Percentiles rank a stretch among this genome's conserved stretches.
phyloP scores from a whole-genome alignment of 352 stramenopile genomes.

The Globisporangium orthogonon region DNA sequence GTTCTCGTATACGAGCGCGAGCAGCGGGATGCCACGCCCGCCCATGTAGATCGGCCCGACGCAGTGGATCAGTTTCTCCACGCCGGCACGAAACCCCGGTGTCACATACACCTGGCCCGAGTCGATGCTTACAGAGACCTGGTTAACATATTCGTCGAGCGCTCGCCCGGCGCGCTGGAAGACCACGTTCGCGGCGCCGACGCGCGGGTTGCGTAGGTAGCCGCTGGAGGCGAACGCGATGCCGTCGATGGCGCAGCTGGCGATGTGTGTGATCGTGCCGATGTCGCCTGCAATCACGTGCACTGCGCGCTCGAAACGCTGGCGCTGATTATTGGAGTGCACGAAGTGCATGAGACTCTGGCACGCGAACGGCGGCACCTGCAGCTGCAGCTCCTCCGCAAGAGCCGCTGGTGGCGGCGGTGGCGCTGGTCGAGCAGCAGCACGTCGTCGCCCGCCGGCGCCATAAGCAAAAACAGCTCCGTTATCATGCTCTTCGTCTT shows the following conservation, averaged over 20 bases:
- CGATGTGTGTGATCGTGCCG: slow-evolving; percentile 19
- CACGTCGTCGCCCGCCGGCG: too few species aligned
- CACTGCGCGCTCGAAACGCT: too few species aligned
- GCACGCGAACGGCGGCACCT: too few species aligned
- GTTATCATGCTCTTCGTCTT: too few species aligned
- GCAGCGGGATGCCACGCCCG: slow-evolving; percentile 24
- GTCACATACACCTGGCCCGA: slow-evolving; percentile 34
- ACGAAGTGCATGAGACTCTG: too few species aligned
- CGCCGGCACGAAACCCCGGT: slow-evolving; percentile 35
- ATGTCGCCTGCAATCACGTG: too few species aligned
- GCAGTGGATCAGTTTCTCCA: slow-evolving; percentile 48
- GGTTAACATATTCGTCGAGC: slow-evolving; percentile 25
- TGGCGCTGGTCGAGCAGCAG: too few species aligned
- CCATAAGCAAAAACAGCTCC: too few species aligned
- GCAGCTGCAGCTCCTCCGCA: too few species aligned
- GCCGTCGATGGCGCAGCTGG: slow-evolving; percentile 28
- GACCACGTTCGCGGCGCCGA: slow-evolving; percentile 31
- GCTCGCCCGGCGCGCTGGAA: slow-evolving; percentile 35
- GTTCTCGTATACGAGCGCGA: slow-evolving; percentile 35
- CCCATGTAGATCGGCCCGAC: slow-evolving; percentile 29
- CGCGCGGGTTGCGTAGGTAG: slow-evolving; percentile 27
- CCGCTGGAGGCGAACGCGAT: slow-evolving; percentile 48
- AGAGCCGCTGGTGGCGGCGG: too few species aligned
- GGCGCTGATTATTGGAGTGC: too few species aligned
- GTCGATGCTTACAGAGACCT: slow-evolving; percentile 12